A percentile compares a stretch with the other conserved stretches of the same genome.
phyloP scores from a whole-genome alignment of 331 rosid species.

The Quercus lobata region DNA sequence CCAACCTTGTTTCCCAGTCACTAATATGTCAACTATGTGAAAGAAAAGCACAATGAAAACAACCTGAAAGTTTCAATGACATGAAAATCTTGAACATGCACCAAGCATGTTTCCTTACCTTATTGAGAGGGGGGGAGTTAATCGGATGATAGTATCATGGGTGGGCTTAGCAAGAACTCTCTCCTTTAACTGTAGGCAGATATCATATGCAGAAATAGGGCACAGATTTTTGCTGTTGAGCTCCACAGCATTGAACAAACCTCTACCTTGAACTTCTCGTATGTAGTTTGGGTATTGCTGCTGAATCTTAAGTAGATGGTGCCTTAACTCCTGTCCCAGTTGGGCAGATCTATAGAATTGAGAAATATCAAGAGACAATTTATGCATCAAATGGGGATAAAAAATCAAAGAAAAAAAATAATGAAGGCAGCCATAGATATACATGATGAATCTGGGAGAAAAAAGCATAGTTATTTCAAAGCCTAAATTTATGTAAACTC shows the following conservation, averaged over 20 bases:
- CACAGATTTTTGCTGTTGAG: conserved; percentile 47
- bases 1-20: not conserved
- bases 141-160: conserved; percentile 81
- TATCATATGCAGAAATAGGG: conserved; percentile 70
- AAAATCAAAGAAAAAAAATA: not conserved
- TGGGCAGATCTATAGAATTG: conserved; percentile 48
- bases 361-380: not conserved
- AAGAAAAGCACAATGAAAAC: not conserved
- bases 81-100: not conserved
- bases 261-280: conserved; percentile 83
- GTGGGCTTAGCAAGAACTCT: conserved; percentile 96
- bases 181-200: conserved; percentile 77
- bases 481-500: not conserved
- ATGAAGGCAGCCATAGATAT: not conserved
- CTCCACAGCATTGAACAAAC: conserved; percentile 85
- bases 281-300: conserved; percentile 53
- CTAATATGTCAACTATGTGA: not conserved
- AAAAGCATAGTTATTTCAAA: not conserved
- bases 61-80: not conserved
- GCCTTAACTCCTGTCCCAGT: conserved; percentile 60
- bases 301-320: conserved; percentile 57
- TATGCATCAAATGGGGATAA: not conserved
- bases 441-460: no score
- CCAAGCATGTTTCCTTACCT: conserved; percentile 45
- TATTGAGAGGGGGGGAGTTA: conserved; percentile 87